These are phyloP conservation scores for Alternaria angustiovoidea DNA, from an alignment of 2,329 filamentous ascomycete genomes.

Conservation along the genomic window DNA sequence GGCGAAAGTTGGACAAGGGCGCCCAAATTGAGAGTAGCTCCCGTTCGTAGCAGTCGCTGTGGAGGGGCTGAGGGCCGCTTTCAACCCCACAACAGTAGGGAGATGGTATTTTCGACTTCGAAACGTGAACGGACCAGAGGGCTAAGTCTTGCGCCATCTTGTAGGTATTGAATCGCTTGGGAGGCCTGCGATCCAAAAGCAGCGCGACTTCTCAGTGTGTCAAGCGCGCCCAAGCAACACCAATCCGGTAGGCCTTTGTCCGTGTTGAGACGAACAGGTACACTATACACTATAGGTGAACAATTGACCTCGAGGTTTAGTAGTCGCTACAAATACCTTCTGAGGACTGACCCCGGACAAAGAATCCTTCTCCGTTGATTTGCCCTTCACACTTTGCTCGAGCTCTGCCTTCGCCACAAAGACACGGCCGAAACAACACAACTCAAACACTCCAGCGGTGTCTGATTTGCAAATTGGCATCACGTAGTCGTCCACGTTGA, in stretches of 20 bases:
- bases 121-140: slow-evolving; percentile 32
- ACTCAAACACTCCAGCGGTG: slow-evolving; percentile 45
- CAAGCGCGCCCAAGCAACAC: slow-evolving; percentile 44
- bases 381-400: slow-evolving; percentile 41
- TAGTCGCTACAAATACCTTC: slow-evolving; percentile 52
- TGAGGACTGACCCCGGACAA: slow-evolving; percentile 47
- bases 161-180: slow-evolving; percentile 29
- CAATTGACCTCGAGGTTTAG: slow-evolving; percentile 43
- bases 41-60: slow-evolving; percentile 30
- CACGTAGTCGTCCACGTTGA: slow-evolving; percentile 32
- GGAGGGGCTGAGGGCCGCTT: slow-evolving; percentile 42
- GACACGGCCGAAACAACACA: slow-evolving; percentile 44
- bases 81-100: slow-evolving; percentile 38
- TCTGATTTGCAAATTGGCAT: slow-evolving; percentile 30
- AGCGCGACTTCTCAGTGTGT: slow-evolving; percentile 43
- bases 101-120: slow-evolving; percentile 38
- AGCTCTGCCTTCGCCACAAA: slow-evolving; percentile 44
- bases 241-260: slow-evolving; percentile 53
- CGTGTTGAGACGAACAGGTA: slow-evolving; percentile 48
- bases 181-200: slow-evolving; percentile 42
- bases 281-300: slow-evolving; percentile 46
- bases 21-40: slow-evolving; percentile 35
- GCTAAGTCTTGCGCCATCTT: slow-evolving; percentile 31
- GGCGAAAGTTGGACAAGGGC: slow-evolving; percentile 24
- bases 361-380: slow-evolving; percentile 46